Base-by-base conservation (phyloP, 805 yeast genomes). In the Teunomyces gatunensis region DNA sequence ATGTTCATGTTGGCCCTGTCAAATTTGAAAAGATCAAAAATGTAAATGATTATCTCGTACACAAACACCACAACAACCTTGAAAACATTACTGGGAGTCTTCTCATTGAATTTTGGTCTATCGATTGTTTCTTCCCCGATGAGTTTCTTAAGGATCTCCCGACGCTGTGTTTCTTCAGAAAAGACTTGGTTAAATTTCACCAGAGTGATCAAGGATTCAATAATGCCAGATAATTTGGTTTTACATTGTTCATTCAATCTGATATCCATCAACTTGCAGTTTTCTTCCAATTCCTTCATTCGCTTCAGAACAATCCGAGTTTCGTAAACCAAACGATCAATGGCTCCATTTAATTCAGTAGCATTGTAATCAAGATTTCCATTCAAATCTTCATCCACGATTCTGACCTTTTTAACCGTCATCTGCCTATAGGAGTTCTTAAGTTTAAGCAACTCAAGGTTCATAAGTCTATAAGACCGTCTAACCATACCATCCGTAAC, bases 1-100 rank as follows among this genome's bases (percentile, higher is more conserved):
- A 71, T 57, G 54, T 73, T 72, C 77, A 73, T 73, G 34, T 64
- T 68, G 28, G 70, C 58, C 41, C 75, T 56, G 52, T 73, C 74
- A 51, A 73, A 68, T 41, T 65, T 63, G 53, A 71, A 66, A 10
- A 70, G 37, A 34, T 59, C 68, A 50, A 67, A 64, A n/a, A 70
- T 46, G n/a, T 58, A 59, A 30, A 54, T 49, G 27, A 71, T 47
- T 52, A 65, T 54, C 28, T 71, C 74, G 51, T 67, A 71, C 4
- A 67, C n/a, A 47, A 62, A 67, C 9, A 63, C 56, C n/a, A 63
- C 54, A 12, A 68, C 29, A 4, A 58, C 37, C 45, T 64, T 60
- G 15, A 69, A 44, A 4, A 49, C 17, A 29, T 51, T 47, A n/a
- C 52, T 50, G 7, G 18, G 11, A 10, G 17, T 25, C 9, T 23